Evolutionary conservation across 2,329 filamentous ascomycete species (phyloP), one percentile per base, ranked within the genome.

Genomic region (Dryadomyces sulphureus): DNA sequence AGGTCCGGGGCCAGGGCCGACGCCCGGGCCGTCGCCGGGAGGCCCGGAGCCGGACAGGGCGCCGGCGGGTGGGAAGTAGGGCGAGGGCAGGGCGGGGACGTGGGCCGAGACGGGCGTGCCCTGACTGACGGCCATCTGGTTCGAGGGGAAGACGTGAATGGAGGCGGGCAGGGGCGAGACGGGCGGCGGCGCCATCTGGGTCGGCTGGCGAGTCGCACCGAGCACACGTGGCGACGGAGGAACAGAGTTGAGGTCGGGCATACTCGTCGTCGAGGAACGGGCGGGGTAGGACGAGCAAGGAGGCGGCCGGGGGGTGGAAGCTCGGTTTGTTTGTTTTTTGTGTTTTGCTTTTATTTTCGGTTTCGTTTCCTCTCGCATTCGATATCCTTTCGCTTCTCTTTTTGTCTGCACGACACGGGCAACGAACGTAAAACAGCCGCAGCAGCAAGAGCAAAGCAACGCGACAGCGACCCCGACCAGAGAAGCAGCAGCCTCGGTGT

Each of bases 1-100:
- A 4, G 90, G 89, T 0, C 83, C 84, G 47, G 77, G 76, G 0
- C 77, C 78, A 27, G 67, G 59, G 24, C 68, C 70, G 40, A 75
- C 69, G 14, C 66, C 69, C 1, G 66, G 61, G 48, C 65, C 64
- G 53, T 66, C 60, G 36, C 57, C 54, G 2, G 24, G 41, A 7
- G 27, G 53, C 54, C 43, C 39, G 45, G n/a, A 43, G 55, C 43
- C 50, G 25, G 50, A 50, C 2, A 50, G 52, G 38, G 45, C 52
- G 54, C 12, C 19, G 19, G 45, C 19, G 2, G 52, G 51, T 42
- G 62, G 48, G 50, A 65, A 56, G 21, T 58, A 57, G 6, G 57
- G 57, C 4, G 62, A 60, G 2, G 64, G 56, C 5, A 63, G 51
- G 7, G 57, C 46, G 3, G 60, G 53, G 20, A 60, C 20, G 1